Conservation (phyloP, 2,329 filamentous ascomycete genomes). For the Aureobasidium musti region DNA sequence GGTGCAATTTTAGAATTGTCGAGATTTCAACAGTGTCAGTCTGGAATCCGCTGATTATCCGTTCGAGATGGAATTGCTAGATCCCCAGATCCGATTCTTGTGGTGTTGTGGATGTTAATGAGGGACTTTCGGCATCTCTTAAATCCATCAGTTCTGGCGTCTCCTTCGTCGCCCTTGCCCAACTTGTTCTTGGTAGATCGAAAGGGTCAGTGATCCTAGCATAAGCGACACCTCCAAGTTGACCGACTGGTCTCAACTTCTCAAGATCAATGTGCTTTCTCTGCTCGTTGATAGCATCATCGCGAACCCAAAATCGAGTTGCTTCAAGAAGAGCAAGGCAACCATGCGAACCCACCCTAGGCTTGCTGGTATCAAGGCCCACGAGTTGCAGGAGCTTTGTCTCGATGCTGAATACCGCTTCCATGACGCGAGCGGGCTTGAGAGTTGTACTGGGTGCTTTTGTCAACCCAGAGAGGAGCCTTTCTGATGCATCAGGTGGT, state of each 20-base stretch:
- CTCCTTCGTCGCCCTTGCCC: not conserved
- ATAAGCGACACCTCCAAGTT: conserved; percentile 9
- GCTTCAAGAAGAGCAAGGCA: conserved; percentile 38
- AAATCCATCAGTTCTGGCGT: too few species aligned
- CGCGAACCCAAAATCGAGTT: conserved; percentile 38
- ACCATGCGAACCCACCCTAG: not conserved
- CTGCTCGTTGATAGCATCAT: conserved; percentile 1
- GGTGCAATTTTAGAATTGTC: too few species aligned
- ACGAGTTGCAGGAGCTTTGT: conserved; percentile 67
- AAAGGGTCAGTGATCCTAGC: conserved; percentile 30
- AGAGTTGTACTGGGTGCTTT: conserved; percentile 65
- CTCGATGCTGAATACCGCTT: conserved; percentile 78
- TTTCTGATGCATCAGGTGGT: conserved; percentile 72
- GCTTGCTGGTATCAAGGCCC: conserved; percentile 54
- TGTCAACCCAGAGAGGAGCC: conserved; percentile 71
- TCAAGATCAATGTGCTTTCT: conserved; percentile 1
- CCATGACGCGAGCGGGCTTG: conserved; percentile 67
- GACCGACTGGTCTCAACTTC: conserved; percentile 3
- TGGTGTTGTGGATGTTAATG: too few species aligned
- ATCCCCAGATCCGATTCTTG: too few species aligned
- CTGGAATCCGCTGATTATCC: too few species aligned
- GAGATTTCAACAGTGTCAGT: too few species aligned
- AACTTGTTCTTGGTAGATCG: conserved; percentile 31
- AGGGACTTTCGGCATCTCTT: too few species aligned
- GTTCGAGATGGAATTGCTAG: too few species aligned